These are phyloP conservation scores for Solanum etuberosum DNA, from an alignment of 257 asterid species.

Conservation along the genomic window DNA sequence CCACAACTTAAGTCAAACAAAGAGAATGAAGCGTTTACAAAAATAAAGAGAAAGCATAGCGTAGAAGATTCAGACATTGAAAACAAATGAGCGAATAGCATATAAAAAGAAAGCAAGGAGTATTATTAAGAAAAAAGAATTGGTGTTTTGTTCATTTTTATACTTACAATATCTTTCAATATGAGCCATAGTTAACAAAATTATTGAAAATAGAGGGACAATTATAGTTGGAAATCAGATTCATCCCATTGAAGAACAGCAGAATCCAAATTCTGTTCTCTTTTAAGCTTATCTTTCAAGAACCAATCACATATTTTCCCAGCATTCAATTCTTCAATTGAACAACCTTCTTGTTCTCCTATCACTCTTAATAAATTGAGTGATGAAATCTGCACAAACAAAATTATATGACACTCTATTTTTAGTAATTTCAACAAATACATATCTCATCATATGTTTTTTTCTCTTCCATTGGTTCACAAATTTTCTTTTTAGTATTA, in stretches of 20 bases:
- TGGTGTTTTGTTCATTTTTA: background rate
- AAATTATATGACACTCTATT: background rate
- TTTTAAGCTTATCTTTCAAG: constrained; percentile 58
- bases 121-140: background rate
- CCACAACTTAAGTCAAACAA: background rate
- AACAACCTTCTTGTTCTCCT: constrained; percentile 71
- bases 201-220: background rate
- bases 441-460: background rate
- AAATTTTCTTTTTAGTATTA: too few species aligned
- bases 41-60: background rate
- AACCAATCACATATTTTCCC: constrained; percentile 86
- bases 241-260: constrained; percentile 83
- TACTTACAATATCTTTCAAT: background rate
- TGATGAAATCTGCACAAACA: constrained; percentile 55
- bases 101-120: background rate
- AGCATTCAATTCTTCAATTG: constrained; percentile 70
- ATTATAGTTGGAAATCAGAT: constrained; percentile 30
- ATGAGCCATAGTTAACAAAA: background rate
- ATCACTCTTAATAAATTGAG: constrained; percentile 62
- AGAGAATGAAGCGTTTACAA: too few species aligned
- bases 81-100: background rate
- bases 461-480: background rate
- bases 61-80: background rate
- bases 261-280: constrained; percentile 59
- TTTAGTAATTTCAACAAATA: background rate